phyloP scores from a whole-genome alignment of 2,329 filamentous ascomycete species.

The Magnaporthiopsis incrustans region DNA sequence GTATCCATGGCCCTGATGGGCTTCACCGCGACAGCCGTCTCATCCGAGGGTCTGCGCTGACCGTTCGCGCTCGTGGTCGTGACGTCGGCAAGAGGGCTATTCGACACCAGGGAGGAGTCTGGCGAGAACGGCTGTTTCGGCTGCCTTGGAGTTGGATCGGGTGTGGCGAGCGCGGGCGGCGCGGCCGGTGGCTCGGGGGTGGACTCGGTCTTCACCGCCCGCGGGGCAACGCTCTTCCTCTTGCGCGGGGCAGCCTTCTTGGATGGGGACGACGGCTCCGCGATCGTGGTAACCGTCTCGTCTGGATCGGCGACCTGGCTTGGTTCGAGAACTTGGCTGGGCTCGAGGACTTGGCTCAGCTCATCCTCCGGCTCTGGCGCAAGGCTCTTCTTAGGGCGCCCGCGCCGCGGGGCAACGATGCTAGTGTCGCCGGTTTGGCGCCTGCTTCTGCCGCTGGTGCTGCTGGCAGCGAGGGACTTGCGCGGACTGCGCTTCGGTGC shows the following conservation, averaged over 20 bases:
- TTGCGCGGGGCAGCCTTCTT: constrained; percentile 51
- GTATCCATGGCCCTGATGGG: constrained; percentile 71
- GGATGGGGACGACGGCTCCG: constrained; percentile 22
- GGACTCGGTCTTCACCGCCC: constrained; percentile 28
- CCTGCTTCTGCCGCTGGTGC: constrained; percentile 9
- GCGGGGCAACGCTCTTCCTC: constrained; percentile 51
- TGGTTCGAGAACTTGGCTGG: constrained; percentile 45
- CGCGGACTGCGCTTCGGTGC: constrained; percentile 49
- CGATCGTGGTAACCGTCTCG: constrained; percentile 27
- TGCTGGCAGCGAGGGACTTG: constrained; percentile 21
- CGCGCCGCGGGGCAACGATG: constrained; percentile 21
- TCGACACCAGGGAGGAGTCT: constrained; percentile 39
- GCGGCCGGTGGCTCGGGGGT: constrained; percentile 27
- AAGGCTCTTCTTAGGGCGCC: constrained; percentile 34
- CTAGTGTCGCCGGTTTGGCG: constrained; percentile 32
- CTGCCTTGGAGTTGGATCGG: constrained; percentile 37
- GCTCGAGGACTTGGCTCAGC: constrained; percentile 52
- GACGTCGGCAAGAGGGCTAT: constrained; percentile 64
- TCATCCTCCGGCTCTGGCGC: constrained; percentile 41
- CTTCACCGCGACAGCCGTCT: constrained; percentile 49
- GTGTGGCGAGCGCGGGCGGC: constrained; percentile 14
- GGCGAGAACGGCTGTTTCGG: constrained; percentile 42
- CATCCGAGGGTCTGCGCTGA: constrained; percentile 37
- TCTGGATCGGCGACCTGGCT: constrained; percentile 53
- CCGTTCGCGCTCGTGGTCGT: constrained; percentile 61